Conservation (phyloP, 1,284 basidiomycete species). For the Fomes fomentarius region DNA sequence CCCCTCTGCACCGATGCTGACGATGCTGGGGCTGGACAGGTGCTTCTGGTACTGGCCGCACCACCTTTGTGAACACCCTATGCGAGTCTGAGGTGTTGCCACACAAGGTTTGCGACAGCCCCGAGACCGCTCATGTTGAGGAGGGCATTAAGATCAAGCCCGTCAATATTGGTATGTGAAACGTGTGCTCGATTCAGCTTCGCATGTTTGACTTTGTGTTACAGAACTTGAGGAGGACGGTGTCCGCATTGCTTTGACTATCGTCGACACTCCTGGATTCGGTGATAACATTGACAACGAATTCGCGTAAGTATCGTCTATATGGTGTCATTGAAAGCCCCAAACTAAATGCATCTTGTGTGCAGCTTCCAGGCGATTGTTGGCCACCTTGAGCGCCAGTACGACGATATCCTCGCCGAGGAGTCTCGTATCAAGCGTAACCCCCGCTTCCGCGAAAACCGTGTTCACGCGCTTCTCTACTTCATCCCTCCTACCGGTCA, state of each 20-base stretch:
- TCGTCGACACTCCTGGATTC: conserved; percentile 99
- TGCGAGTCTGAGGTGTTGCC: conserved; percentile 90
- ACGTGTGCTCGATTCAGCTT: conserved; percentile 3
- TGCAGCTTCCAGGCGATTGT: conserved; percentile 94
- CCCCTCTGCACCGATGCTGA: conserved; percentile 10
- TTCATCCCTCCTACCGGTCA: conserved; percentile 96
- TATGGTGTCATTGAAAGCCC: not conserved
- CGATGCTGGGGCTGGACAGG: conserved; percentile 51
- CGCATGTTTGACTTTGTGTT: not conserved
- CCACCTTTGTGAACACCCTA: conserved; percentile 97
- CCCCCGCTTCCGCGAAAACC: conserved; percentile 98
- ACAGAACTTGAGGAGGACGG: conserved; percentile 98
- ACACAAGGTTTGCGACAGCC: conserved; percentile 87
- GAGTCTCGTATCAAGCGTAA: conserved; percentile 99
- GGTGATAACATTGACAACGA: conserved; percentile 99
- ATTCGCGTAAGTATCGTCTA: conserved; percentile 78
- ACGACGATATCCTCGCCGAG: conserved; percentile 98
- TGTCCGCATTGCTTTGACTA: conserved; percentile 95
- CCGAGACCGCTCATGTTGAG: conserved; percentile 92
- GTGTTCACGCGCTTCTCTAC: conserved; percentile 95
- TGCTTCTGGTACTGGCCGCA: conserved; percentile 94
- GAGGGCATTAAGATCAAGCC: conserved; percentile 97
- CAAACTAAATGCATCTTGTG: conserved; percentile 1
- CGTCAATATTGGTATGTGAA: conserved; percentile 82
- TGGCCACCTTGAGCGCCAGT: conserved; percentile 97